Conservation (phyloP, 306 rosid species). For the Vachellia pachyceras region DNA sequence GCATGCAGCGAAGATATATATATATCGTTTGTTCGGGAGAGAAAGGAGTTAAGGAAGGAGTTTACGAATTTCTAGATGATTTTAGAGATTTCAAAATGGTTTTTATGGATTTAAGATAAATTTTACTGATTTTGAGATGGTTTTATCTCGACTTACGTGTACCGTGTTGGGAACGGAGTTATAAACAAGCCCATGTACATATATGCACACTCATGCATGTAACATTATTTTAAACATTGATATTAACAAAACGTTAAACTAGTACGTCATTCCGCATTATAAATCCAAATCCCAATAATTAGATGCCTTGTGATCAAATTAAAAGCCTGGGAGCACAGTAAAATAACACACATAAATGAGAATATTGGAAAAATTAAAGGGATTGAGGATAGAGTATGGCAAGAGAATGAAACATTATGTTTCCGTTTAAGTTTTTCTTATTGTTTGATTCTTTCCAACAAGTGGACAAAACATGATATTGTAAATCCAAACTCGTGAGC, state of each 20-base stretch:
- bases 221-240: background rate
- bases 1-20: background rate
- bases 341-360: background rate
- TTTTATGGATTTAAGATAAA: no score
- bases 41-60: no score
- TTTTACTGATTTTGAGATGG: no score
- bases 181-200: no score
- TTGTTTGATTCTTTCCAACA: background rate
- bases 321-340: background rate
- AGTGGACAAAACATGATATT: background rate
- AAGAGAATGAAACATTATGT: background rate
- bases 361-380: background rate
- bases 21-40: no score
- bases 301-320: background rate
- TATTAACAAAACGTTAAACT: background rate
- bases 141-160: no score
- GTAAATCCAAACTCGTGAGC: background rate
- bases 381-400: background rate
- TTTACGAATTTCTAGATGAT: no score
- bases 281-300: background rate
- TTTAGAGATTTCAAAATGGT: no score
- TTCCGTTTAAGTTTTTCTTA: background rate
- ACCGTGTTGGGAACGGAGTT: no score
- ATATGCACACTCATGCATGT: no score
- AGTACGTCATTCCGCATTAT: background rate